Conservation (phyloP, 2,329 filamentous ascomycete species). For the Daldinia sp. region DNA sequence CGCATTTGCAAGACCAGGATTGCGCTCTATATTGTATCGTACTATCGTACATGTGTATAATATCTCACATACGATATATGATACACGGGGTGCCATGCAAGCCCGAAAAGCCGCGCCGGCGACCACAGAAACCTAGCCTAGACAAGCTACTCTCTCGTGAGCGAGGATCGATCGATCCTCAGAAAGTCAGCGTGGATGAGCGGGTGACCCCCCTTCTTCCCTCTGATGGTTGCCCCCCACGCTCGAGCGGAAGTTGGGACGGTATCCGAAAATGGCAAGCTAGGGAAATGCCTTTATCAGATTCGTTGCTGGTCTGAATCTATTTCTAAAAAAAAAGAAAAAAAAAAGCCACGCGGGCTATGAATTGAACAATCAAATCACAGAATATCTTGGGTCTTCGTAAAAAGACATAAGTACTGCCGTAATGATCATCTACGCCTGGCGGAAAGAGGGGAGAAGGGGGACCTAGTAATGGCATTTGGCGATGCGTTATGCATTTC, state of each 20-base stretch:
- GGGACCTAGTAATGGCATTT: slow-evolving; percentile 22
- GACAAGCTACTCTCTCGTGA: slow-evolving; percentile 13
- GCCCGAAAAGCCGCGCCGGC: slow-evolving; percentile 14
- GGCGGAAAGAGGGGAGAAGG: background rate
- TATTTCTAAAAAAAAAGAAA: slow-evolving; percentile 37
- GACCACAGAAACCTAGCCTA: too few species aligned
- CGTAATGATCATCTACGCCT: slow-evolving; percentile 21
- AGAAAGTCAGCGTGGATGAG: slow-evolving; percentile 6
- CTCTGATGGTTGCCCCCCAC: slow-evolving; percentile 22
- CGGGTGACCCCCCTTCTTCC: slow-evolving; percentile 6
- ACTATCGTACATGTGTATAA: too few species aligned
- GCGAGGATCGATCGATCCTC: slow-evolving; percentile 8
- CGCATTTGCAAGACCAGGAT: slow-evolving; percentile 11
- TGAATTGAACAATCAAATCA: slow-evolving; percentile 21
- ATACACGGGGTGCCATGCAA: slow-evolving; percentile 5
- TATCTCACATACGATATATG: slow-evolving; percentile 4
- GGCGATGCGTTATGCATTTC: slow-evolving; percentile 23
- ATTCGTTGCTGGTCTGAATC: slow-evolving; percentile 14
- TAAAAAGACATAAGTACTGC: background rate
- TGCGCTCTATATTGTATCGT: slow-evolving; percentile 2
- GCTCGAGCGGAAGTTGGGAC: slow-evolving; percentile 18
- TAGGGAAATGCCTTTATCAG: slow-evolving; percentile 15
- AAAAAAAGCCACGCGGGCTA: background rate
- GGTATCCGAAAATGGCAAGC: slow-evolving; percentile 29
- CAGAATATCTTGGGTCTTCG: background rate